Conservation (phyloP, 192 early-diverging fungal genomes). For the Anaeromyces robustus region DNA sequence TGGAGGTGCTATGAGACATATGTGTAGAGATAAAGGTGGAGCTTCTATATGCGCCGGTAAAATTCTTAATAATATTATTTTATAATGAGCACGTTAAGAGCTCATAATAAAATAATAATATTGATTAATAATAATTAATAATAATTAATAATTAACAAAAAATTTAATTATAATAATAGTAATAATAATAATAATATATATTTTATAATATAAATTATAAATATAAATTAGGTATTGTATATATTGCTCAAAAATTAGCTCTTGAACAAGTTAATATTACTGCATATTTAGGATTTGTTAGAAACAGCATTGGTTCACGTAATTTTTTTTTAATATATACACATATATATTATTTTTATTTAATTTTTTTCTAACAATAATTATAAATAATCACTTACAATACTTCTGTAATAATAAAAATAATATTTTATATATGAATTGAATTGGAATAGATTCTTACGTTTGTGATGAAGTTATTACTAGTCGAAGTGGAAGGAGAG, state of each 20-base stretch:
- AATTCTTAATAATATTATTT: too few relatives aligned
- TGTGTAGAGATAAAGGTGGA: constrained; percentile 85
- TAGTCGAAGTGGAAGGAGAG: constrained; percentile 56
- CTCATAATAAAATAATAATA: too few relatives aligned
- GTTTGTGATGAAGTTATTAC: constrained; percentile 69
- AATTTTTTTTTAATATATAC: background rate
- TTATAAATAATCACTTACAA: too few relatives aligned
- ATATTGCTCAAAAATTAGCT: background rate
- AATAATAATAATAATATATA: too few relatives aligned
- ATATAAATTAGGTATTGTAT: background rate
- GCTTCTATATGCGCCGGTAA: constrained; percentile 61
- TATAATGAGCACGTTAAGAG: too few relatives aligned
- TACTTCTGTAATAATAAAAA: too few relatives aligned
- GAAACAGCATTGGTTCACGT: background rate
- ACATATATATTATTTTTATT: too few relatives aligned
- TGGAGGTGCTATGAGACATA: constrained; percentile 66
- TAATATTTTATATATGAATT: constrained; percentile 56
- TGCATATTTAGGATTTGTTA: constrained; percentile 7
- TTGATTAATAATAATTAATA: too few relatives aligned
- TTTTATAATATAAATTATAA: background rate
- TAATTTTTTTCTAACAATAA: too few relatives aligned
- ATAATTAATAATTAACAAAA: too few relatives aligned
- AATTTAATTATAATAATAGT: too few relatives aligned
- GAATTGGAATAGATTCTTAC: constrained; percentile 56
- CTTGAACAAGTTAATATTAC: constrained; percentile 53